Conservation (phyloP, 163 green algal species). For the Botryococcus braunii region DNA sequence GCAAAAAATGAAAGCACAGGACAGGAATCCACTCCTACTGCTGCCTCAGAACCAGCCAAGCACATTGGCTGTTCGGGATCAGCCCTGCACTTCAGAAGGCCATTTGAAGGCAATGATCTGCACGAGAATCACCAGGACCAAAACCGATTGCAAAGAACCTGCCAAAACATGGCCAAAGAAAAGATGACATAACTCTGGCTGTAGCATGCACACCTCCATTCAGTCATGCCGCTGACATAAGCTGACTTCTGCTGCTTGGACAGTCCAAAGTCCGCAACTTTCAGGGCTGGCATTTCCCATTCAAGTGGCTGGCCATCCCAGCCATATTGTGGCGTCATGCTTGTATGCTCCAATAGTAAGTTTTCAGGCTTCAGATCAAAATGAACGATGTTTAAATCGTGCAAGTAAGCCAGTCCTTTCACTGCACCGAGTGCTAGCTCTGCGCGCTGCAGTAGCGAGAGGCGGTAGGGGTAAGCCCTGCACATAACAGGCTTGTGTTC, state of each 20-base stretch:
- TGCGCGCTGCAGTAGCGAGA: constrained; percentile 22
- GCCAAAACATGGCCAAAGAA: no score
- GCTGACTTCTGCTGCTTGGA: constrained; percentile 65
- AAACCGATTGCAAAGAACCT: no score
- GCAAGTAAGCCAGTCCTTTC: constrained; percentile 74
- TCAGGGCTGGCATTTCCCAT: constrained; percentile 38
- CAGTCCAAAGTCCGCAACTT: constrained; percentile 76
- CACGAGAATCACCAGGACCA: no score
- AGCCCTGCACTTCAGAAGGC: no score
- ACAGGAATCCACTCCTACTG: no score
- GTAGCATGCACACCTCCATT: constrained; percentile 52
- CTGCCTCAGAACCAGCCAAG: no score
- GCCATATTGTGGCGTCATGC: constrained; percentile 8
- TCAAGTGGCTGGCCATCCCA: constrained; percentile 3
- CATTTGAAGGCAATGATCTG: no score
- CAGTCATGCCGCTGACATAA: constrained; percentile 60
- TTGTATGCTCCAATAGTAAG: constrained; percentile 68
- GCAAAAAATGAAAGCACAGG: no score
- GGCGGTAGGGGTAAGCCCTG: constrained; percentile 1
- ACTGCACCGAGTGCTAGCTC: constrained; percentile 45
- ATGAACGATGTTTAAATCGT: constrained; percentile 65
- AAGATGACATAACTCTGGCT: no score
- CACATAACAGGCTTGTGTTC: neutral
- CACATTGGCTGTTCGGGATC: no score
- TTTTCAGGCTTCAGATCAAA: constrained; percentile 85